phyloP scores from a whole-genome alignment of 192 early-diverging fungal species.

The Coemansia sp. region DNA sequence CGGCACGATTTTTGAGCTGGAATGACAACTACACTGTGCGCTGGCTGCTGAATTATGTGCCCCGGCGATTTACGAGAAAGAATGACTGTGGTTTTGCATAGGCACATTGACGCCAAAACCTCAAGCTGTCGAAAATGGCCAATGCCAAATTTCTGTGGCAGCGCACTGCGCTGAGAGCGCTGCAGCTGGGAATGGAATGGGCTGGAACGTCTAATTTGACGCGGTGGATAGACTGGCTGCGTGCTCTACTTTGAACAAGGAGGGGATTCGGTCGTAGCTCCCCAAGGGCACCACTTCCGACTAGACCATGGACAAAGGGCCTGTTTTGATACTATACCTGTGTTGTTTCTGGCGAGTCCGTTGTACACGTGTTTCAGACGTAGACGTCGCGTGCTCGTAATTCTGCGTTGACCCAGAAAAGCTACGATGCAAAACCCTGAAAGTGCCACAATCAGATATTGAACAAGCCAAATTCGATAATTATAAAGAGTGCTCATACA shows the following conservation, averaged over 20 bases:
- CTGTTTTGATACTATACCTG: slow-evolving; percentile 10
- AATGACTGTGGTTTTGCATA: background rate
- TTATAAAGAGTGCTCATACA: background rate
- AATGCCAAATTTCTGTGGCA: background rate
- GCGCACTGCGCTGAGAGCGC: background rate
- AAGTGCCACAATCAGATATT: slow-evolving; percentile 7
- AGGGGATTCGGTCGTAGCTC: background rate
- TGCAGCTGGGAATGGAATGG: background rate
- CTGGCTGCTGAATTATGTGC: background rate
- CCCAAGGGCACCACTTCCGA: background rate
- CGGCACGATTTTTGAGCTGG: background rate
- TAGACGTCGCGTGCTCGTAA: slow-evolving; percentile 10
- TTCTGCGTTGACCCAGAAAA: background rate
- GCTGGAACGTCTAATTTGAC: background rate
- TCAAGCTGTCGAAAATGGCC: background rate
- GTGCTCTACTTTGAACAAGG: background rate
- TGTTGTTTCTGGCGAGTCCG: background rate
- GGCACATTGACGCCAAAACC: background rate
- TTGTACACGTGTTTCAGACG: slow-evolving; percentile 2
- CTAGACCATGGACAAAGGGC: background rate
- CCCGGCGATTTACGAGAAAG: background rate
- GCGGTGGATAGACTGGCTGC: background rate
- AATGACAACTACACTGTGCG: background rate
- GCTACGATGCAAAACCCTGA: slow-evolving; percentile 10
- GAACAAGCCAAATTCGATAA: background rate